Percentiles rank a stretch among this genome's conserved stretches.
Conservation (phyloP, 805 yeast species). For the Myxozyma neglecta region DNA sequence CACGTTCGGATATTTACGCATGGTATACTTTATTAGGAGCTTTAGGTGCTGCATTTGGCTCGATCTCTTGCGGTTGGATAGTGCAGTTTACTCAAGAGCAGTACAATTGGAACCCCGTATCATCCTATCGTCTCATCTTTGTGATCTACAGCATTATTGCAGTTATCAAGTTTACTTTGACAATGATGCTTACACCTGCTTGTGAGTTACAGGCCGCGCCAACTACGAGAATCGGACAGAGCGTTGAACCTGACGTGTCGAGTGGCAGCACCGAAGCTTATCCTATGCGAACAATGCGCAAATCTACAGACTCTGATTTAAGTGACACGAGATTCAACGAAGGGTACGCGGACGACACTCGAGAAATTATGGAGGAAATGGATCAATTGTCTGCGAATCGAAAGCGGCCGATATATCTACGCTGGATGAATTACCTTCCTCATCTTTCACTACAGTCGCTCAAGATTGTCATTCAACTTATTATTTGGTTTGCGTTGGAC, state of each 20-base stretch:
- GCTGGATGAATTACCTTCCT: slow-evolving; percentile 21
- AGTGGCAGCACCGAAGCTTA: slow-evolving; percentile 1
- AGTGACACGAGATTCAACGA: background rate
- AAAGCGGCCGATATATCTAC: slow-evolving; percentile 13
- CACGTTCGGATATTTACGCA: slow-evolving; percentile 56
- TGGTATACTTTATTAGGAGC: slow-evolving; percentile 57
- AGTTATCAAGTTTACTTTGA: slow-evolving; percentile 49
- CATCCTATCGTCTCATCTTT: slow-evolving; percentile 22
- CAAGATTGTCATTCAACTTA: slow-evolving; percentile 34
- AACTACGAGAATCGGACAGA: background rate
- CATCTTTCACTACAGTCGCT: slow-evolving; percentile 9
- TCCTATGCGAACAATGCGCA: slow-evolving; percentile 6
- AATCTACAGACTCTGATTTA: background rate
- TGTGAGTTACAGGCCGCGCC: slow-evolving; percentile 49
- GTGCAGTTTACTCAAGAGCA: slow-evolving; percentile 54
- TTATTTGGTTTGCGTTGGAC: slow-evolving; percentile 66
- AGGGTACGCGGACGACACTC: slow-evolving; percentile 6
- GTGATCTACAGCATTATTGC: slow-evolving; percentile 31
- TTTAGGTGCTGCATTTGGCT: slow-evolving; percentile 66
- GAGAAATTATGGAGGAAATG: slow-evolving; percentile 20
- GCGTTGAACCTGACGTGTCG: background rate
- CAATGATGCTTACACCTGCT: slow-evolving; percentile 52
- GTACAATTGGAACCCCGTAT: slow-evolving; percentile 13
- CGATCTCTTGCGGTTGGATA: slow-evolving; percentile 69
- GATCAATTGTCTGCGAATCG: background rate